Evolutionary conservation across 1,284 basidiomycete species (phyloP).

Genomic region (Gymnopus androsaceus): DNA sequence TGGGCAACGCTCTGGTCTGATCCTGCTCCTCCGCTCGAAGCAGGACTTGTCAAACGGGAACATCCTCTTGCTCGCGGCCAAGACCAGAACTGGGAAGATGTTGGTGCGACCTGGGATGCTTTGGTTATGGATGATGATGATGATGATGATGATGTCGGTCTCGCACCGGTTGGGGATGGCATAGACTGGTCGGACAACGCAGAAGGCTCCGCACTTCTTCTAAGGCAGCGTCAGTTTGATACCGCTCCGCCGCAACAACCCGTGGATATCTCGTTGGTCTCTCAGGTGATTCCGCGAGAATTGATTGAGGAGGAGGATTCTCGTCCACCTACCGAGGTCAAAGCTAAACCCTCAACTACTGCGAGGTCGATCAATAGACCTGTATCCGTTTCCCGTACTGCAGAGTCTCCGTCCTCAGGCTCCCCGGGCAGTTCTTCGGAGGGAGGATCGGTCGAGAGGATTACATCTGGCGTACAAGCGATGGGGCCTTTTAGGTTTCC

Average conservation of each 20-base stretch:
- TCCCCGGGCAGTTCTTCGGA: constrained; percentile 16
- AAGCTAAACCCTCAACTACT: background rate
- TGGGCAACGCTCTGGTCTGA: constrained; percentile 80
- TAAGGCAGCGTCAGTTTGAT: constrained; percentile 18
- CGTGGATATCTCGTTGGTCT: constrained; percentile 1
- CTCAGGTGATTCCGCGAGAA: background rate
- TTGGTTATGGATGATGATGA: constrained; percentile 38
- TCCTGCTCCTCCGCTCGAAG: constrained; percentile 57
- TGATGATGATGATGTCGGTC: constrained; percentile 35
- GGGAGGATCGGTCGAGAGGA: constrained; percentile 15
- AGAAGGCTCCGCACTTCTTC: constrained; percentile 34
- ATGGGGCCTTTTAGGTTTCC: constrained; percentile 6
- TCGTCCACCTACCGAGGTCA: background rate
- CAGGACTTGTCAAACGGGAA: constrained; percentile 56
- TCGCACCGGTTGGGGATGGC: constrained; percentile 25
- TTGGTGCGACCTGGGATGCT: constrained; percentile 58
- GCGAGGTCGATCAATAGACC: background rate
- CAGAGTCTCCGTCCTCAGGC: constrained; percentile 5
- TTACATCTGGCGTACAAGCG: background rate
- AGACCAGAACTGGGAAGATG: constrained; percentile 47
- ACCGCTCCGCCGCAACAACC: constrained; percentile 13
- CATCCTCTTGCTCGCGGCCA: constrained; percentile 31
- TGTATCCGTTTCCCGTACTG: background rate
- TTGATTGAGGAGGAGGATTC: background rate
- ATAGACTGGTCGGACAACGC: constrained; percentile 53